phyloP scores from a whole-genome alignment of 2,329 filamentous ascomycete genomes.

The Pseudocercospora eumusae region DNA sequence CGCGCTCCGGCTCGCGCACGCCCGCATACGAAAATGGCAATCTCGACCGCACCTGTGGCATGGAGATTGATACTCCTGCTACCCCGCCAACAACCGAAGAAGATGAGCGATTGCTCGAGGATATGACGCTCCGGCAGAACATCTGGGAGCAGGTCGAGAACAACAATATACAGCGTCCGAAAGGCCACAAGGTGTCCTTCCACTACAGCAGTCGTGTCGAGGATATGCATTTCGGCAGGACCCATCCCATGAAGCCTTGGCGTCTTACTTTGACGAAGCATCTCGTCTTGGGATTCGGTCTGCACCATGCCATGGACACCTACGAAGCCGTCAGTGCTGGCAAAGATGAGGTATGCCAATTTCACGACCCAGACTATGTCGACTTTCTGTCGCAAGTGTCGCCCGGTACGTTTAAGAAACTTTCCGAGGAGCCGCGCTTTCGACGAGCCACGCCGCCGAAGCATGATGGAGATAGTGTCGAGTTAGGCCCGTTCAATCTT shows the following conservation, averaged over 20 bases:
- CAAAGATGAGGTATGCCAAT: conserved; percentile 81
- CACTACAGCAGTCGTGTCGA: conserved; percentile 95
- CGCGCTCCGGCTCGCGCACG: conserved; percentile 24
- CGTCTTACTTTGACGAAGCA: conserved; percentile 92
- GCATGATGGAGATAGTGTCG: conserved; percentile 47
- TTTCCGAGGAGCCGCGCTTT: conserved; percentile 51
- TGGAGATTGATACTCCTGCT: conserved; percentile 27
- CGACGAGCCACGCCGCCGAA: conserved; percentile 47
- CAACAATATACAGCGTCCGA: conserved; percentile 73
- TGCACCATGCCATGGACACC: conserved; percentile 95
- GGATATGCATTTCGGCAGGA: conserved; percentile 93
- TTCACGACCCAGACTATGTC: conserved; percentile 86
- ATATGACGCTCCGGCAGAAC: conserved; percentile 50
- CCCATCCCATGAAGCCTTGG: conserved; percentile 99
- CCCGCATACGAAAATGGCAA: conserved; percentile 20
- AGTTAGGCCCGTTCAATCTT: conserved; percentile 71
- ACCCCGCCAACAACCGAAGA: conserved; percentile 52
- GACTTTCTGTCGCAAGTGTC: conserved; percentile 67
- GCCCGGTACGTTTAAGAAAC: conserved; percentile 49
- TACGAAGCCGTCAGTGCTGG: conserved; percentile 82
- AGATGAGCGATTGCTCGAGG: conserved; percentile 43
- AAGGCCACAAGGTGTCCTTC: conserved; percentile 89
- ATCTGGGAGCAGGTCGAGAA: conserved; percentile 57
- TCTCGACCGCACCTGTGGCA: conserved; percentile 16
- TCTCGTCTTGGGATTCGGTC: conserved; percentile 89